Percentiles rank a stretch among this genome's conserved stretches.
Conservation (phyloP, 208 protist genomes). For the Leishmania mexicana region DNA sequence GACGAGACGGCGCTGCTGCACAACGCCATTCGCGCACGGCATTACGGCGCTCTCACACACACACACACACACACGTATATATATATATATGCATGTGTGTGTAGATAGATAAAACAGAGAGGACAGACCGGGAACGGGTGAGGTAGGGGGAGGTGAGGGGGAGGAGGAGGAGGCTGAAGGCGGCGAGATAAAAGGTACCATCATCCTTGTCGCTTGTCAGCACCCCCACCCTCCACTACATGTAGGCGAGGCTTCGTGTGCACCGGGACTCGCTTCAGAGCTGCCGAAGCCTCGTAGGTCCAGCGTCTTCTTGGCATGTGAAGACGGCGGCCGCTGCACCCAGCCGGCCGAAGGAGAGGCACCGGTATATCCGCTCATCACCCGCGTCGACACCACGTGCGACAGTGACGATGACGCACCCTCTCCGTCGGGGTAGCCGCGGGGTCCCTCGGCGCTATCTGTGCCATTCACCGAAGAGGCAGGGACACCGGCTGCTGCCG, state of each 20-base stretch:
- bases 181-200: background rate
- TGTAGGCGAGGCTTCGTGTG: background rate
- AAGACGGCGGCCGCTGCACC: background rate
- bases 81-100: background rate
- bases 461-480: constrained; percentile 7
- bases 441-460: background rate
- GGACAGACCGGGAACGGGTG: background rate
- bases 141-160: background rate
- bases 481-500: constrained; percentile 14
- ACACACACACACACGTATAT: background rate
- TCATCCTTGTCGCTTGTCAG: background rate
- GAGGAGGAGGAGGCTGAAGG: background rate
- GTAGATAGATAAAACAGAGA: background rate
- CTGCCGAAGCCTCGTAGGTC: constrained; percentile 50
- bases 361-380: background rate
- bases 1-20: no score
- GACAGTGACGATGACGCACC: background rate
- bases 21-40: no score
- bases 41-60: background rate
- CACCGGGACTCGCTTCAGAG: background rate
- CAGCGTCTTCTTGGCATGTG: constrained; percentile 19
- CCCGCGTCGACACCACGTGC: background rate
- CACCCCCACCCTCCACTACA: constrained; percentile 10
- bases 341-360: background rate
- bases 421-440: background rate